Base-by-base conservation (phyloP, 805 yeast species). In the Starmerella bombicola region DNA sequence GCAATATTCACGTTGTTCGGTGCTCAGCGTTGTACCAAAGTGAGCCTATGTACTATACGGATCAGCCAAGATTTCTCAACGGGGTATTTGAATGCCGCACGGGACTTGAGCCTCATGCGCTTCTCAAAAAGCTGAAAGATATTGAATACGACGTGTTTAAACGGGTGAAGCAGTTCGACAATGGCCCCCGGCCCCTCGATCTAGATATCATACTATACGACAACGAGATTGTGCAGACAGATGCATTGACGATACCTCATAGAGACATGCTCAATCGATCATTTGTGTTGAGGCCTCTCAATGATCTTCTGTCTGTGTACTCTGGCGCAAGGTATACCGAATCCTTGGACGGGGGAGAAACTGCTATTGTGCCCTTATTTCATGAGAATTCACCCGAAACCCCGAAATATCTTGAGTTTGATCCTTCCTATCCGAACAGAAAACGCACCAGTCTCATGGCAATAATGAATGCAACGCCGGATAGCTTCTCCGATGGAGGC, bases 401-500 rank as follows among this genome's bases (percentile, higher is more conserved):
- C 9, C 42, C 42, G 15, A 10, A 10, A 17, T 5, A 2, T 6
- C 26, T 35, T n/a, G 45, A 39, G 25, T 15, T 39, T 19, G 26
- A 37, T 18, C 31, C 22, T 4, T 9, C 18, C 21, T 5, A 10
- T 5, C 33, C 33, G 5, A 12, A 15, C 13, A 6, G 5, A 16
- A 16, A 3, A 3, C 63, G 62, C n/a, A 83, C 96, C 0, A 61
- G 68, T 38, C 56, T 85, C 33, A 91, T 91, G 98, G 91, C 84
- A 1, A 78, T 91, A 35, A 60, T 91, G 48, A 91, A 91, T 54
- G 70, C 80, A 17, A 91, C 98, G 0, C 95, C 96, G 0, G 96
- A 91, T 59, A 85, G 95, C 1, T 91, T 91, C 57, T 81, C 94
- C 33, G 98, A 91, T 59, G 97, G 95, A 2, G 84, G 91, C 1